These are phyloP conservation scores for Colletotrichum sp. DNA, from an alignment of 2,329 filamentous ascomycete genomes.

Conservation along the genomic window DNA sequence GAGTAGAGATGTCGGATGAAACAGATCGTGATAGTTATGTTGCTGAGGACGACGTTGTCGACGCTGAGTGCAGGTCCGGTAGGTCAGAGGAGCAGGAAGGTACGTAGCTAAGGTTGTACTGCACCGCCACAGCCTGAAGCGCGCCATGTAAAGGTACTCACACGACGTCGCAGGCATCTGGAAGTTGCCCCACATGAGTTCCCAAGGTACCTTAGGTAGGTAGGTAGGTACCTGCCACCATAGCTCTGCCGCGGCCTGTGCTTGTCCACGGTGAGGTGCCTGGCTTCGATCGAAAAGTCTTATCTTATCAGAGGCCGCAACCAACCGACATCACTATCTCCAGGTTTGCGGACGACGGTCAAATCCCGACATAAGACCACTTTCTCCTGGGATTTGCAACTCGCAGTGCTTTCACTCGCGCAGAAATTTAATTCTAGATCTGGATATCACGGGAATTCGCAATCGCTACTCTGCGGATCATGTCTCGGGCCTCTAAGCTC, in stretches of 20 bases:
- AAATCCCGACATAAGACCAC: background rate
- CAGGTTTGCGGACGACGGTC: background rate
- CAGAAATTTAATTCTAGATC: background rate
- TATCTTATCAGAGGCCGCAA: background rate
- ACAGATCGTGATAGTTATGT: background rate
- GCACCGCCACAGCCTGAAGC: background rate
- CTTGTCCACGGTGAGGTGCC: background rate
- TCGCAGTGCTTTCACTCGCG: background rate
- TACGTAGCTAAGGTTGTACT: background rate
- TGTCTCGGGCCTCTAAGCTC: slow-evolving; percentile 91
- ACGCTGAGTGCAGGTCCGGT: background rate
- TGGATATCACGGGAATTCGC: background rate
- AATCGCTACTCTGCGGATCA: slow-evolving; percentile 39
- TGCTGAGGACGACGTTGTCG: background rate
- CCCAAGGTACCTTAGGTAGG: no score
- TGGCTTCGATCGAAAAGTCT: background rate
- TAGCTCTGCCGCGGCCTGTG: background rate
- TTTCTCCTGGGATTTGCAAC: background rate
- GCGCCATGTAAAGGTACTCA: background rate
- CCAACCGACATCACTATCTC: background rate
- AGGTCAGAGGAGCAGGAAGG: background rate
- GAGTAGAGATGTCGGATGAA: background rate
- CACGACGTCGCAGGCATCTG: background rate
- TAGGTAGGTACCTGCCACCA: background rate
- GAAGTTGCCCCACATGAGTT: background rate